phyloP scores from a whole-genome alignment of 345 rosid genomes.

The Corchorus olitorius region DNA sequence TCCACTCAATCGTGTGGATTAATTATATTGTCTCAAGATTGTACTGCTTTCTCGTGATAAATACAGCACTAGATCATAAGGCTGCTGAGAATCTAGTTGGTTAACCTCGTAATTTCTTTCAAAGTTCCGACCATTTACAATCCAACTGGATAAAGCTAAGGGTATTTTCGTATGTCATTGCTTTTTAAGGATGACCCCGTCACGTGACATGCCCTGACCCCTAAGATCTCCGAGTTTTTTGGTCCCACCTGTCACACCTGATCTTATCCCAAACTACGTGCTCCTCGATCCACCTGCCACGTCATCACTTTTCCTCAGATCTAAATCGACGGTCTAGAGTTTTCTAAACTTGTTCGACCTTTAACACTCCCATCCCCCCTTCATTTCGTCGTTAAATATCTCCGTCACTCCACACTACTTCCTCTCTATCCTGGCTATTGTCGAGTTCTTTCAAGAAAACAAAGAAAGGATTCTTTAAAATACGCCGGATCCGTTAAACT shows the following conservation, averaged over 20 bases:
- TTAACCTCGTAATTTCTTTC: constrained; percentile 18
- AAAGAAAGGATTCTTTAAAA: background rate
- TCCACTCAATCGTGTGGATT: background rate
- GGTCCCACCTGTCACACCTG: constrained; percentile 44
- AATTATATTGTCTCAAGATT: background rate
- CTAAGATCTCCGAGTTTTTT: constrained; percentile 23
- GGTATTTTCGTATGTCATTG: constrained; percentile 18
- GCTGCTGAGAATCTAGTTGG: constrained; percentile 30
- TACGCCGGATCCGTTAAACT: constrained; percentile 12
- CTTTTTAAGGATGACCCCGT: constrained; percentile 12
- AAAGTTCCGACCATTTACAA: background rate
- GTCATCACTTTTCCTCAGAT: constrained; percentile 14
- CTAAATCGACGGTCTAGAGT: constrained; percentile 46
- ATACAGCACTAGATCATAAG: constrained; percentile 13
- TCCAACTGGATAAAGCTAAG: constrained; percentile 26
- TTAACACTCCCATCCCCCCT: background rate
- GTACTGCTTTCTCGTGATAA: background rate
- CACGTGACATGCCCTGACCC: constrained; percentile 36
- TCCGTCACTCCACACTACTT: accelerated
- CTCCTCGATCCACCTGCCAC: constrained; percentile 46
- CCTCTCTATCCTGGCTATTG: background rate
- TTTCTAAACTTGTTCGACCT: constrained; percentile 8
- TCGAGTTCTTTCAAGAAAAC: too few relatives aligned
- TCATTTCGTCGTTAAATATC: constrained; percentile 34
- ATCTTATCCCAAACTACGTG: constrained; percentile 56